Evolutionary conservation across 257 asterid species (phyloP).

Genomic region (Fraxinus americana): DNA sequence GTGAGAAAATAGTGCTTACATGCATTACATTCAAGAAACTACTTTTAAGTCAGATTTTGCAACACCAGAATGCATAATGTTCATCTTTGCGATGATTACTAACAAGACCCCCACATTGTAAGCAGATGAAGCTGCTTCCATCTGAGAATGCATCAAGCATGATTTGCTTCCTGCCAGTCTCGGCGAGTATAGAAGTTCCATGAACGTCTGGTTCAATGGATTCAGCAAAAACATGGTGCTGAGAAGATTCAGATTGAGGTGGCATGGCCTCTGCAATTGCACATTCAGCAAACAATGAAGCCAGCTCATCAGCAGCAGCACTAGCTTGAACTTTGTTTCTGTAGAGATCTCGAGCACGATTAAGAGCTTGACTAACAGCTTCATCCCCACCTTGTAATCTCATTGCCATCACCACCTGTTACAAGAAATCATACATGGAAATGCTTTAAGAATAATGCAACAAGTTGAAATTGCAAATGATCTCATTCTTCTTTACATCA

Average conservation of each 20-base stretch:
- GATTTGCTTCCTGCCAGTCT: conserved; percentile 74
- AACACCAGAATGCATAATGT: conserved; percentile 83
- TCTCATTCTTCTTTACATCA: not conserved
- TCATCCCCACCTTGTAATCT: conserved; percentile 77
- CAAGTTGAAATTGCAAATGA: not conserved
- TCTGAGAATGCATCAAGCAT: conserved; percentile 83
- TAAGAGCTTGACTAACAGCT: conserved; percentile 63
- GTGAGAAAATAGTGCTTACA: not conserved
- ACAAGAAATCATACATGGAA: not conserved
- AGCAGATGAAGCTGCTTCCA: conserved; percentile 93
- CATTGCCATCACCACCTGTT: conserved; percentile 85
- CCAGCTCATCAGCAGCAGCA: conserved; percentile 84
- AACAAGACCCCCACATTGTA: conserved; percentile 90
- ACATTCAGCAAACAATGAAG: conserved; percentile 87
- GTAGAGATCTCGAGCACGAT: conserved; percentile 77
- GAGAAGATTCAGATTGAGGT: conserved; percentile 34
- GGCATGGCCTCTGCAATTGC: conserved; percentile 91
- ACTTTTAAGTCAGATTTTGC: conserved; percentile 49
- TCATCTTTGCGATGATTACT: conserved; percentile 83
- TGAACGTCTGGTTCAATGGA: conserved; percentile 45
- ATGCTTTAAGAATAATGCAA: not conserved
- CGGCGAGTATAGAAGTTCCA: conserved; percentile 79
- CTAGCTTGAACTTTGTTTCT: conserved; percentile 60
- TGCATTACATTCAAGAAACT: not conserved
- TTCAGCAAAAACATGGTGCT: conserved; percentile 29